Evolutionary conservation across 2,329 filamentous ascomycete genomes (phyloP), one percentile per base, ranked within the genome.

Genomic region (Gnomoniopsis smithogilvyi): DNA sequence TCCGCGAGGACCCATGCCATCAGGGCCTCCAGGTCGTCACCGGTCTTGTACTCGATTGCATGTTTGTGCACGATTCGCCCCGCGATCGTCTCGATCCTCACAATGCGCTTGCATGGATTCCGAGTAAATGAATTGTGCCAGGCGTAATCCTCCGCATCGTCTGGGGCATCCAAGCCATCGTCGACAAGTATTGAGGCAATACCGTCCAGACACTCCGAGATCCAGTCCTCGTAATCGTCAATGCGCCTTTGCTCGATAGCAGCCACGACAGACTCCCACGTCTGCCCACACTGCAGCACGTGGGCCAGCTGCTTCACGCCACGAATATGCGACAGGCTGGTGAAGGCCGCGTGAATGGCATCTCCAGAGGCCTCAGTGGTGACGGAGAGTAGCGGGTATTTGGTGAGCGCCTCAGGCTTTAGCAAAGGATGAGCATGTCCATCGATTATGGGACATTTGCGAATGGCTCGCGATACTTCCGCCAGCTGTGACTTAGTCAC

Each of bases 101-200:
- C 85, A 56, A 96, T 92, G 26, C 89, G 83, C 71, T 86, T 90
- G 65, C 85, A 89, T 8, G 80, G 76, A 55, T 83, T 84, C 21
- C 78, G 75, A 0, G 87, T 87, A 64, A 89, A 89, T 22, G 78
- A 74, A 68, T 89, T 80, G 68, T 92, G 87, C 82, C 85, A 89
- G 6, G 74, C 68, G 65, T 85, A 90, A 0, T 78, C 70, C 64
- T 89, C 81, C 1, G 84, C 80, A 21, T 82, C 76, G 8, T 81
- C 78, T 2, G 76, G 74, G 15, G 77, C 74, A 54, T 82, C 80
- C 8, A 94, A 74, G 0, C 90, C 88, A 71, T 95, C 91, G 65
- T 95, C 91, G n/a, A 96, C 80, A 1, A 96, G 78, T 12, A 94
- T 78, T 1, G 83, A 84, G 69, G 93, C 86, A 30, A 91, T 89